Base-by-base conservation (phyloP, 169 alveolate genomes). In the Cryptosporidium parvum region DNA sequence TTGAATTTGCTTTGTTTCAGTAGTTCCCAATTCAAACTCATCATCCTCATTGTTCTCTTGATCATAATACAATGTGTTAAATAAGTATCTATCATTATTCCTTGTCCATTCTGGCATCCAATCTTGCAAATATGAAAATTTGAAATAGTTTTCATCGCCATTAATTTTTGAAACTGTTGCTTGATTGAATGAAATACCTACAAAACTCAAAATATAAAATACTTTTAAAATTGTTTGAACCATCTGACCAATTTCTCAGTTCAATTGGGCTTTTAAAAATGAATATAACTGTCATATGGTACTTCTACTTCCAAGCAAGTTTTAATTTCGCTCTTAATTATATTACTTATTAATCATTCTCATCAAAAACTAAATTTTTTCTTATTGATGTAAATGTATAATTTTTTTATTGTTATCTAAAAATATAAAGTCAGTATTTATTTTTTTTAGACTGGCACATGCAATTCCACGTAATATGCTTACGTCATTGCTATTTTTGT, bases 61-160 rank as follows among this genome's bases (percentile, higher is more conserved):
- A 9, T 21, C 39, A 56, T 56, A 31, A 65, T 65, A 37, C 72
- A 65, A 65, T 7, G 31, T 23, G 7, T 37, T 65, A 33, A 65
- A 65, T 35, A 44, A 70, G 48, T 48, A 72, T 1, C n/a, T 52
- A 52, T 45, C 29, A 12, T 29, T 31, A 2, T 7, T 35, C 51
- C 70, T 45, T 12, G 37, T 65, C 89, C 89, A 80, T 6, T 48
- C 52, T 21, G 89, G 89, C 52, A 80, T 42, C 89, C 89, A 80
- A 5, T 33, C 21, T 42, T 80, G 80, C 48, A 80, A 80, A 44
- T 65, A 37, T 29, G 75, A 23, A 62, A 29, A 80, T 21, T 69
- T 29, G 29, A 73, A 73, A 16, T 23, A 35, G 44, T 42, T 29
- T 42, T 8, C 31, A 3, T 26, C 37, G 10, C 14, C 14, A 26